Conservation (phyloP, 78 protist genomes). For the Isochrysis galbana region DNA sequence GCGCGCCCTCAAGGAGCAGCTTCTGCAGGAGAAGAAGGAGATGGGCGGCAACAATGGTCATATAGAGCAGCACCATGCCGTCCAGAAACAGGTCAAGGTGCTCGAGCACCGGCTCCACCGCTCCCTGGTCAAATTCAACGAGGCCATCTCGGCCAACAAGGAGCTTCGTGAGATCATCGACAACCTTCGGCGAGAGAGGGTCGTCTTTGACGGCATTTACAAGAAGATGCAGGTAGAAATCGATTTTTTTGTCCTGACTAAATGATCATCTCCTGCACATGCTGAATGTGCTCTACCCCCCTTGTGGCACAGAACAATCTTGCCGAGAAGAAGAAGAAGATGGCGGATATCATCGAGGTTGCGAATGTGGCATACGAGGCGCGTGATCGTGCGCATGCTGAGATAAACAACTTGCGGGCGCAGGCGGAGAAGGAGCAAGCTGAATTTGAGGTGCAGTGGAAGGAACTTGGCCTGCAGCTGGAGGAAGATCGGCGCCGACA, state of each 20-base stretch:
- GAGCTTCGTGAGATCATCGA: conserved; percentile 75
- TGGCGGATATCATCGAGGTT: conserved; percentile 64
- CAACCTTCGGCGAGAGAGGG: conserved; percentile 76
- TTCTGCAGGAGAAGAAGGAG: conserved; percentile 30
- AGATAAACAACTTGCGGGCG: not conserved
- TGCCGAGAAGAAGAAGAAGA: conserved; percentile 51
- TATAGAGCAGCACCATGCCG: not conserved
- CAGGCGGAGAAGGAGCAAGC: conserved; percentile 47
- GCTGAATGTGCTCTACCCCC: too few relatives aligned
- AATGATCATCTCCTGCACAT: too few relatives aligned
- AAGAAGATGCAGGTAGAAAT: conserved; percentile 70
- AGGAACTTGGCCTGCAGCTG: conserved; percentile 32
- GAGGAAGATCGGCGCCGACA: conserved; percentile 51
- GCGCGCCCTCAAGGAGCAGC: not conserved
- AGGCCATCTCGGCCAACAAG: conserved; percentile 65
- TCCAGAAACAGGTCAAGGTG: conserved; percentile 45
- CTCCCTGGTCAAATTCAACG: conserved; percentile 73
- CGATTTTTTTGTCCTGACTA: too few relatives aligned
- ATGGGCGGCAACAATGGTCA: conserved; percentile 66
- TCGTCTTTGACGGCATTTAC: conserved; percentile 74
- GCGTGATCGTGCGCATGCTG: conserved; percentile 46
- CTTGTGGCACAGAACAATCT: too few relatives aligned
- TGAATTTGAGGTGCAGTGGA: conserved; percentile 33
- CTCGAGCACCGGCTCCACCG: conserved; percentile 29
- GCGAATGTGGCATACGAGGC: conserved; percentile 73